These are phyloP conservation scores for Microglena sp. DNA, from an alignment of 139 green algal genomes.

Conservation along the genomic window DNA sequence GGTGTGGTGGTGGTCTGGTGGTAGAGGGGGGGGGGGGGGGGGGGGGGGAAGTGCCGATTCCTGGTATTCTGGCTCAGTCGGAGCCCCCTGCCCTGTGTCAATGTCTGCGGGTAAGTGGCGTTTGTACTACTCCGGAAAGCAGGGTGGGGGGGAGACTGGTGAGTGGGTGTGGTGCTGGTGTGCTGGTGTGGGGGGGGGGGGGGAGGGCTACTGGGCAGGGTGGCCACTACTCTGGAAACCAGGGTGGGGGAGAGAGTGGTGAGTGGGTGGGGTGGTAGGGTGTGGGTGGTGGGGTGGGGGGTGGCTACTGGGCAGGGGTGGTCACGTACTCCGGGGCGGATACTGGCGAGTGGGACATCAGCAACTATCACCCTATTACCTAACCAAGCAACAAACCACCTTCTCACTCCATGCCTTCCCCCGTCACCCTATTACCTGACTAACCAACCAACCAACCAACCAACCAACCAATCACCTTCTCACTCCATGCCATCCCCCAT, in stretches of 20 bases:
- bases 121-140: conserved; percentile 68
- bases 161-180: not conserved
- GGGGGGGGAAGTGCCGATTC: conserved; percentile 13
- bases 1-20: not conserved
- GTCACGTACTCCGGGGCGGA: too few species aligned
- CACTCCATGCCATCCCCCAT: not conserved
- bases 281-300: too few species aligned
- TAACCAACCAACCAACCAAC: too few species aligned
- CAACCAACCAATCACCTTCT: too few species aligned
- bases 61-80: conserved; percentile 75
- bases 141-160: conserved; percentile 3
- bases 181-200: not conserved
- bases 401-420: not conserved
- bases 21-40: too few species aligned
- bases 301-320: too few species aligned
- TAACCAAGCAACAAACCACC: not conserved
- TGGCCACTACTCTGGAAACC: conserved; percentile 66
- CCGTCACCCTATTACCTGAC: too few species aligned
- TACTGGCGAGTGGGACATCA: too few species aligned
- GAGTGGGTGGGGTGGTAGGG: not conserved
- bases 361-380: not conserved
- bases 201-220: conserved; percentile 53
- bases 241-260: conserved; percentile 3
- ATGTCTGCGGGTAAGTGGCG: conserved; percentile 68
- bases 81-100: conserved; percentile 65